These are phyloP conservation scores for Seminavis robusta DNA, from an alignment of 108 stramenopile genomes.

Conservation along the genomic window DNA sequence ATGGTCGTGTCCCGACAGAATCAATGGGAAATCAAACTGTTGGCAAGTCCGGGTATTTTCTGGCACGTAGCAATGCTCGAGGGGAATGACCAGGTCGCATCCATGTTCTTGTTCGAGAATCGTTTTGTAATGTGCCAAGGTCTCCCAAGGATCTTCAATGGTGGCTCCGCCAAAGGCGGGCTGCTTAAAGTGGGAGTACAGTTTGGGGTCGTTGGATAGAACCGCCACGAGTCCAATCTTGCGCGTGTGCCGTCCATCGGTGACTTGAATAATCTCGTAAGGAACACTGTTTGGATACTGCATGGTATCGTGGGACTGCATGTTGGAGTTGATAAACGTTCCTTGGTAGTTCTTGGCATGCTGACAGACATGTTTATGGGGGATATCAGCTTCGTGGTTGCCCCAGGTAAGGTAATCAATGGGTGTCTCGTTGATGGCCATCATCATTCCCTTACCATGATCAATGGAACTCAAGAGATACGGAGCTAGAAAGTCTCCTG, in stretches of 20 bases:
- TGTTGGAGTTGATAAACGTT: conserved; percentile 29
- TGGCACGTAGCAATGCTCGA: conserved; percentile 19
- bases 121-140: conserved; percentile 13
- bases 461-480: conserved; percentile 18
- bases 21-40: conserved; percentile 24
- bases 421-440: not conserved
- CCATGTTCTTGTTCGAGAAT: conserved; percentile 5
- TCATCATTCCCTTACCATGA: conserved; percentile 30
- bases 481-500: conserved; percentile 24
- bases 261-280: conserved; percentile 15
- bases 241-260: conserved; percentile 13
- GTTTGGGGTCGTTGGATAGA: conserved; percentile 9
- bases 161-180: conserved; percentile 24
- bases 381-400: conserved; percentile 34
- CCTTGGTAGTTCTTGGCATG: conserved; percentile 14
- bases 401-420: conserved; percentile 26
- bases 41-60: conserved; percentile 17
- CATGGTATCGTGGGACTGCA: conserved; percentile 28
- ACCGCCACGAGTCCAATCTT: conserved; percentile 18
- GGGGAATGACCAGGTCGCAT: conserved; percentile 25
- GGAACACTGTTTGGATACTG: not conserved
- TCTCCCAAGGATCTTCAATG: conserved; percentile 23
- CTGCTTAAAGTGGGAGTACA: conserved; percentile 21
- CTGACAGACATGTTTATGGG: conserved; percentile 10
- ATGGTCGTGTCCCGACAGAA: conserved; percentile 37